These are phyloP conservation scores for Hyphopichia wangnamkhiaoensis DNA, from an alignment of 1,139 yeast genomes.

Conservation along the genomic window DNA sequence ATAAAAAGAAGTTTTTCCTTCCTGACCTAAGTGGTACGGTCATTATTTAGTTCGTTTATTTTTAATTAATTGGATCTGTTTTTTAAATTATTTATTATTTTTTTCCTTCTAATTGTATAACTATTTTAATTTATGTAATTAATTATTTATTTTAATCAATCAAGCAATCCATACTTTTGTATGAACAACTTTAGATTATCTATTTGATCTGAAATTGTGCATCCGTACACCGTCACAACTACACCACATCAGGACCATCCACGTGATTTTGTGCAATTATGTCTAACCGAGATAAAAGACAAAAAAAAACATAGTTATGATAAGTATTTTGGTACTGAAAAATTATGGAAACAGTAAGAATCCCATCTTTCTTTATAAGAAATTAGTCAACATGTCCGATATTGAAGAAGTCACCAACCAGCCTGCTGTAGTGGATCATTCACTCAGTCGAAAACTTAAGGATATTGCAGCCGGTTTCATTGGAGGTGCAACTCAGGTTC, in stretches of 20 bases:
- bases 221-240: neutral
- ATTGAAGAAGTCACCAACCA: neutral
- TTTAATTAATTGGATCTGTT: no score
- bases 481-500: slow-evolving; percentile 66
- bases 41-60: no score
- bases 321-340: neutral
- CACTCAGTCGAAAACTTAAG: slow-evolving; percentile 56
- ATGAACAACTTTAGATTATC: neutral
- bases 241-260: no score
- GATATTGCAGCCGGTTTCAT: slow-evolving; percentile 57
- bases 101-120: no score
- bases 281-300: neutral
- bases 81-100: no score
- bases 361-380: no score
- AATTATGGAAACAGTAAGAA: neutral
- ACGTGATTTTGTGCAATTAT: slow-evolving; percentile 6
- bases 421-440: slow-evolving; percentile 42
- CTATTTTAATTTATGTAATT: neutral
- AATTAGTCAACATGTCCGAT: neutral
- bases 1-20: no score
- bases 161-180: neutral
- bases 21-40: no score
- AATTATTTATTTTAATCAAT: neutral
- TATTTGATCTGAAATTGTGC: neutral
- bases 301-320: neutral